A percentile compares a stretch with the other conserved stretches of the same genome.
Evolutionary conservation across 2,329 filamentous ascomycete species (phyloP).

Genomic region (Diplodia mutila): DNA sequence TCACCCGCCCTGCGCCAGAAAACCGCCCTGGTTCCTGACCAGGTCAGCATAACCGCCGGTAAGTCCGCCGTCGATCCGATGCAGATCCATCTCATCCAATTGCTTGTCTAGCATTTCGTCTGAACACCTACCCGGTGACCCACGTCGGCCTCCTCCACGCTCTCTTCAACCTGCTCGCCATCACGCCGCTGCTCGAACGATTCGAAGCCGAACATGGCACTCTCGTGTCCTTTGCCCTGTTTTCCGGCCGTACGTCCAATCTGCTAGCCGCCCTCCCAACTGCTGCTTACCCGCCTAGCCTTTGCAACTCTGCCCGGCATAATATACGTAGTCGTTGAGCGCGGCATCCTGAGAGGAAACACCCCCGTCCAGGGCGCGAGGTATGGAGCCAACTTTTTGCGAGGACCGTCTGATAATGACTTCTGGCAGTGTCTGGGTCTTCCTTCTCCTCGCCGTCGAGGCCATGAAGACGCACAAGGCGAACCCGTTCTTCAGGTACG

Average conservation of each 20-base stretch:
- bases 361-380: constrained; percentile 80
- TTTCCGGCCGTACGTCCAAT: constrained; percentile 78
- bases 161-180: constrained; percentile 75
- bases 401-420: constrained; percentile 8
- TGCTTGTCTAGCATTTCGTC: constrained; percentile 73
- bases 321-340: constrained; percentile 79
- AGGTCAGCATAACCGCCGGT: constrained; percentile 74
- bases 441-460: constrained; percentile 82
- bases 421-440: constrained; percentile 78
- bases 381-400: constrained; percentile 51
- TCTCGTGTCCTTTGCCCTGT: constrained; percentile 81
- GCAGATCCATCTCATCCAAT: constrained; percentile 14
- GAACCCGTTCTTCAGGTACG: constrained; percentile 74
- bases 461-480: constrained; percentile 81
- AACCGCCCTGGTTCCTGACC: constrained; percentile 77
- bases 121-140: constrained; percentile 90
- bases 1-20: constrained; percentile 74
- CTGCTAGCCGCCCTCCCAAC: background rate
- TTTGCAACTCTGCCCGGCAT: constrained; percentile 70
- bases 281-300: constrained; percentile 37
- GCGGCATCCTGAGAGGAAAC: constrained; percentile 70
- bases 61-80: constrained; percentile 42
- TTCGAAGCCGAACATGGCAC: constrained; percentile 95
- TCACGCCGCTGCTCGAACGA: constrained; percentile 87
- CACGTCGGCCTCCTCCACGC: constrained; percentile 82